These are phyloP conservation scores for Pachyrhizus erosus DNA, from an alignment of 306 rosid genomes.

Conservation along the genomic window DNA sequence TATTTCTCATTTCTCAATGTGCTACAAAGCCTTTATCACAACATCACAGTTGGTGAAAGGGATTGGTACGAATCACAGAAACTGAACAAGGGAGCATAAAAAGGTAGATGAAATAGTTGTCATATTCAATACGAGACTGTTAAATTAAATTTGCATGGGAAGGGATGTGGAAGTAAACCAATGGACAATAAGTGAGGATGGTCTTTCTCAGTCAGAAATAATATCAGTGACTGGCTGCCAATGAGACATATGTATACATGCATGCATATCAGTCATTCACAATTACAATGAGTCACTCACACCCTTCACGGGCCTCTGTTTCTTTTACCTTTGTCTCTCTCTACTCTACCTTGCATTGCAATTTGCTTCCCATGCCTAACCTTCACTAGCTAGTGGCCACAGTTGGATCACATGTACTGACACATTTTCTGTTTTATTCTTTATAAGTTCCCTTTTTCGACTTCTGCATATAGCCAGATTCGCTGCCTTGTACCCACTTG, in stretches of 20 bases:
- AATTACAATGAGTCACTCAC: background rate
- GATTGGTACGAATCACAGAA: constrained; percentile 25
- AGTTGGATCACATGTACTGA: constrained; percentile 74
- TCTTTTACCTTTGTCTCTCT: constrained; percentile 50
- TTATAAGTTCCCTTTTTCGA: constrained; percentile 48
- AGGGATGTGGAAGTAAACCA: constrained; percentile 56
- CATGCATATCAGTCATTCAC: constrained; percentile 41
- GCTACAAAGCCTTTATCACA: background rate
- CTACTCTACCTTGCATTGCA: background rate
- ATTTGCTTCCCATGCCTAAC: constrained; percentile 35
- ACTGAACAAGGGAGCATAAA: constrained; percentile 34
- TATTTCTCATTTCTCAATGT: background rate
- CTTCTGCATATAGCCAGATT: constrained; percentile 34
- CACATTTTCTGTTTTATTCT: constrained; percentile 67
- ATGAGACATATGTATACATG: constrained; percentile 35
- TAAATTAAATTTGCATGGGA: constrained; percentile 55
- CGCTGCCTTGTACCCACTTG: constrained; percentile 33
- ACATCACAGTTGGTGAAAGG: constrained; percentile 1
- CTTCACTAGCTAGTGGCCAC: constrained; percentile 40
- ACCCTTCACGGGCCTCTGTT: constrained; percentile 70
- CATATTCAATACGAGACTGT: constrained; percentile 35
- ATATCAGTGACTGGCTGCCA: constrained; percentile 40
- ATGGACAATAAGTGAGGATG: constrained; percentile 36
- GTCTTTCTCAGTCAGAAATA: constrained; percentile 41
- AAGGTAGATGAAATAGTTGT: constrained; percentile 41